A percentile compares a stretch with the other conserved stretches of the same genome.
These are phyloP conservation scores for Globisporangium heterothallicum DNA, from an alignment of 352 stramenopile species.

Conservation along the genomic window DNA sequence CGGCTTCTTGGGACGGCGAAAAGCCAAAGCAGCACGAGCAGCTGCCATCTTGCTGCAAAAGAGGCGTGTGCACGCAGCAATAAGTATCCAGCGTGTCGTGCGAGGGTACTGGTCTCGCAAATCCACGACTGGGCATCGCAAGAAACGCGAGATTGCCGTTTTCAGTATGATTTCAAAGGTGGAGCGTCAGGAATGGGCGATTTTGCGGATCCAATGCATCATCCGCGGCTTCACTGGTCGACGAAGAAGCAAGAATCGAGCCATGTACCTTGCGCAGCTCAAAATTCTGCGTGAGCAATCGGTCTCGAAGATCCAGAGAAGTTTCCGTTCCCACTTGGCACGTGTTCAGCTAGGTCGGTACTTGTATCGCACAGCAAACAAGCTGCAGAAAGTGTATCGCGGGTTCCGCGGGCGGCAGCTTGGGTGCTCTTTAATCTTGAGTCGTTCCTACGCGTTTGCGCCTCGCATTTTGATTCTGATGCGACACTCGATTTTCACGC, in stretches of 20 bases:
- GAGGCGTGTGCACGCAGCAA: conserved; percentile 20
- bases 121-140: conserved; percentile 10
- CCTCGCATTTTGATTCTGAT: conserved; percentile 50
- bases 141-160: conserved; percentile 14
- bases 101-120: conserved; percentile 26
- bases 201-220: conserved; percentile 34
- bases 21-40: conserved; percentile 16
- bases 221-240: conserved; percentile 40
- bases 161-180: conserved; percentile 13
- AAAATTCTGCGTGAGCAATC: conserved; percentile 18
- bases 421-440: conserved; percentile 33
- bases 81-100: conserved; percentile 34
- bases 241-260: conserved; percentile 12
- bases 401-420: conserved; percentile 33
- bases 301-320: conserved; percentile 40
- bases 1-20: conserved; percentile 32
- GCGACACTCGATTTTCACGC: conserved; percentile 48
- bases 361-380: conserved; percentile 28
- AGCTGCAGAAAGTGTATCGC: conserved; percentile 53
- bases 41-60: conserved; percentile 14
- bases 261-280: conserved; percentile 16
- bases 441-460: conserved; percentile 26
- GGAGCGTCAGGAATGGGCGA: conserved; percentile 12
- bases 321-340: conserved; percentile 46
- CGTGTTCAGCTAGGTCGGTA: conserved; percentile 32